These are phyloP conservation scores for Solanum hybrid DNA, from an alignment of 305 asterid genomes.

Conservation along the genomic window DNA sequence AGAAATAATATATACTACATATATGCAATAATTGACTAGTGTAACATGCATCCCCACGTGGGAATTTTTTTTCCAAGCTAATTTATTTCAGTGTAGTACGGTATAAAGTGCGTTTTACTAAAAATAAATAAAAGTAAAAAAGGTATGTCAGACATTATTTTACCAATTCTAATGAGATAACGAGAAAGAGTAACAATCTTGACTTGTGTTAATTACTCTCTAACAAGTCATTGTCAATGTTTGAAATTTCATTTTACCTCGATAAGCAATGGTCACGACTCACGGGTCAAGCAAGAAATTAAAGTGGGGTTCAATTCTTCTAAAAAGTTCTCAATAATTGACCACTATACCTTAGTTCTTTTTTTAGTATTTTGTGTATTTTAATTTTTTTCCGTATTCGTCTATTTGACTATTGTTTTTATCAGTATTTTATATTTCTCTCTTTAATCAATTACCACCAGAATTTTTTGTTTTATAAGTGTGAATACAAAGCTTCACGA, in stretches of 20 bases:
- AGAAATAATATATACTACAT: neutral
- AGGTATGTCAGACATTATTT: neutral
- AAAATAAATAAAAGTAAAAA: neutral
- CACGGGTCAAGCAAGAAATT: neutral
- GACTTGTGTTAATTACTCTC: neutral
- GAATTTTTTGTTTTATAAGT: neutral
- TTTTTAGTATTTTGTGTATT: neutral
- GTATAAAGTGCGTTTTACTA: too few species aligned
- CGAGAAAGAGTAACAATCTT: neutral
- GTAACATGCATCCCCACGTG: neutral
- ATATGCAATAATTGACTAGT: neutral
- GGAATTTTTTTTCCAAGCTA: neutral
- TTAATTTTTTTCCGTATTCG: neutral
- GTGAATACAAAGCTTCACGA: neutral
- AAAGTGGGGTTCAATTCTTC: neutral
- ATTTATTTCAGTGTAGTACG: neutral
- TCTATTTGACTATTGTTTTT: neutral
- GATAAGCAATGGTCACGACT: neutral
- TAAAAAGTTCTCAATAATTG: neutral
- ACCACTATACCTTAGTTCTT: neutral
- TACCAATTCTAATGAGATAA: neutral
- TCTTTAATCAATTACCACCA: neutral
- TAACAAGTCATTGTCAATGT: neutral
- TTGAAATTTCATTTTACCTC: neutral
- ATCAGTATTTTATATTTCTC: neutral